Base-by-base conservation (phyloP, 164 flowering plant genomes). In the Macadamia integrifolia region DNA sequence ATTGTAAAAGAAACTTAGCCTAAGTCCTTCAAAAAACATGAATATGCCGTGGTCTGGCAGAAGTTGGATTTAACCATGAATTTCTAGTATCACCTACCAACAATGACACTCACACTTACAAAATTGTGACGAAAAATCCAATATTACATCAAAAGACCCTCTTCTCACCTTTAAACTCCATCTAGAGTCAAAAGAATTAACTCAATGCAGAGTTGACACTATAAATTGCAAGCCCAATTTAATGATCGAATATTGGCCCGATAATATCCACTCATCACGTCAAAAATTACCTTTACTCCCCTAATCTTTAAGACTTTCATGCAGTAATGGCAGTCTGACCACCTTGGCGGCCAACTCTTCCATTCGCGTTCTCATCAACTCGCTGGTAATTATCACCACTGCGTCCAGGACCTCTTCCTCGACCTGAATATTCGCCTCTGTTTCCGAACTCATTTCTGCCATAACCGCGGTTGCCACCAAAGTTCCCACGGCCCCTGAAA, bases 401-500 rank as follows among this genome's bases (percentile, higher is more conserved):
- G 10, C 85, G 84, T 31, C 80, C 79, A 35, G 74, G 71, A 48
- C 81, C 80, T 60, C 84, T 77, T 0, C 77, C 78, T 40, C 89
- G 74, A 30, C 85, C 86, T n/a, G 84, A 67, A 61, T 72, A 86
- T 52, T 85, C 96, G 13, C 88, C 87, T 40, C 81, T 85, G 68
- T 57, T 76, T 70, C 88, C 83, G 69, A 70, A 84, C 8, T 86
- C 96, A 65, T 53, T 80, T 74, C 96, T 85, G 28, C 83, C 87
- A 69, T 80, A 86, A 18, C 89, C 84, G 42, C 88, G 75, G 0
- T 84, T 82, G 13, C 87, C 83, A 59, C 81, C 71, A 56, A 66
- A 86, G 60, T 76, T 84, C 17, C 85, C 88, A 59, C 92, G 85
- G 42, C 82, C 85, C 73, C 85, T 83, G 69, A 84, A 87, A 69